Evolutionary conservation across 1,284 basidiomycete species (phyloP).

Genomic region (Rhodotorula sp.): DNA sequence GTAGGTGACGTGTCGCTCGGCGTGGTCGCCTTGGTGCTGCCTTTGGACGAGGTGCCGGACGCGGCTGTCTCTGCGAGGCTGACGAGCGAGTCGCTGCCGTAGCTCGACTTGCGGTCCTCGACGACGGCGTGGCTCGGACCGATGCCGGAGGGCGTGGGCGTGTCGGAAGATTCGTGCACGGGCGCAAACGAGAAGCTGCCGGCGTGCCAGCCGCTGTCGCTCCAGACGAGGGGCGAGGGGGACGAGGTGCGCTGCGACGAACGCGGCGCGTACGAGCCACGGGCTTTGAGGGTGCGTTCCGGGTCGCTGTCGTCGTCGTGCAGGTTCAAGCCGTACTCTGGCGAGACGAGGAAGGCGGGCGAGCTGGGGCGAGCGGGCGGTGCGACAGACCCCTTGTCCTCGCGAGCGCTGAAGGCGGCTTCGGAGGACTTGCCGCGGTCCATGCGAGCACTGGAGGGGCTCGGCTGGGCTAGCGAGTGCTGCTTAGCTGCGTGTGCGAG

Average conservation of each 20-base stretch:
- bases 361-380: neutral
- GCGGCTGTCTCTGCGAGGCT: neutral
- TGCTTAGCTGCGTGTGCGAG: no score
- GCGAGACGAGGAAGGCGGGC: neutral
- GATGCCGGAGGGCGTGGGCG: neutral
- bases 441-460: no score
- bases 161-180: neutral
- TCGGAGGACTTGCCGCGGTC: no score
- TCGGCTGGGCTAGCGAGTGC: no score
- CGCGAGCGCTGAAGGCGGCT: no score
- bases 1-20: neutral
- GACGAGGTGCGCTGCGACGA: conserved; percentile 1
- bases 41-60: no score
- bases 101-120: conserved; percentile 4
- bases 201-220: conserved; percentile 25
- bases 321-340: neutral
- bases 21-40: neutral
- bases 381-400: no score
- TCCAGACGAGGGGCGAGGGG: conserved; percentile 27
- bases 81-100: neutral
- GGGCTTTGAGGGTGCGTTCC: neutral
- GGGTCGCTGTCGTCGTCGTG: neutral
- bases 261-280: neutral
- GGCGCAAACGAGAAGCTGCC: conserved; percentile 30
- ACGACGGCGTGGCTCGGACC: neutral